phyloP scores from a whole-genome alignment of 345 rosid species.

The Odontarrhena argentea region DNA sequence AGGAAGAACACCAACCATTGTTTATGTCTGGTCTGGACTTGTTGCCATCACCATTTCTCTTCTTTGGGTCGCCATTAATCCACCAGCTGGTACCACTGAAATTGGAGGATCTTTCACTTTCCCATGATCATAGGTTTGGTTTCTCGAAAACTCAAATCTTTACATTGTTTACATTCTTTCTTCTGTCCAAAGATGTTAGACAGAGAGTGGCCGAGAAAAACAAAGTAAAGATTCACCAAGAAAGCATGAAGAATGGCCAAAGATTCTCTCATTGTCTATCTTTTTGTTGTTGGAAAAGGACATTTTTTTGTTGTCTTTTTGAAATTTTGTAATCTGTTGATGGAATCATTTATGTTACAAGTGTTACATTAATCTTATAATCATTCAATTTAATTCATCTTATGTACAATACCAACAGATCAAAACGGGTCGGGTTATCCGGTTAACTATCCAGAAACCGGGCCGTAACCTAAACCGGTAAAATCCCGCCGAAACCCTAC shows the following conservation, averaged over 20 bases:
- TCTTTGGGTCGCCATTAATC: constrained; percentile 94
- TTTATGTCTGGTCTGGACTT: constrained; percentile 97
- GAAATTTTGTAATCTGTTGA: constrained; percentile 34
- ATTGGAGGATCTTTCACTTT: constrained; percentile 96
- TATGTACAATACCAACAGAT: too few relatives aligned
- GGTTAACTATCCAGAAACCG: constrained; percentile 15
- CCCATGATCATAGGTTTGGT: constrained; percentile 56
- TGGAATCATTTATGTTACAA: constrained; percentile 19
- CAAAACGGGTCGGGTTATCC: constrained; percentile 17
- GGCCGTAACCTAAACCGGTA: constrained; percentile 7
- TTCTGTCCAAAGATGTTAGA: constrained; percentile 23
- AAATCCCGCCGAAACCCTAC: constrained; percentile 52
- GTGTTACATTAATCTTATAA: constrained; percentile 6
- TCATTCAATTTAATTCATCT: neutral
- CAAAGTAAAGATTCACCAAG: neutral
- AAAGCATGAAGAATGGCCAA: too few relatives aligned
- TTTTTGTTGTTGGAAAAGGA: constrained; percentile 29
- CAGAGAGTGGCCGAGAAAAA: constrained; percentile 27
- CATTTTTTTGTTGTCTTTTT: constrained; percentile 33
- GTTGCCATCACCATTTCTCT: constrained; percentile 92
- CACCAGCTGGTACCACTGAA: constrained; percentile 71
- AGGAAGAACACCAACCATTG: constrained; percentile 96
- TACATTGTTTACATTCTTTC: constrained; percentile 2
- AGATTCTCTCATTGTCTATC: constrained; percentile 7
- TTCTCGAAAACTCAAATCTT: constrained; percentile 20